Percentiles rank a stretch among this genome's conserved stretches.
Evolutionary conservation across 176 grass and related monocot genomes (phyloP).

Genomic region (Ananas comosus): DNA sequence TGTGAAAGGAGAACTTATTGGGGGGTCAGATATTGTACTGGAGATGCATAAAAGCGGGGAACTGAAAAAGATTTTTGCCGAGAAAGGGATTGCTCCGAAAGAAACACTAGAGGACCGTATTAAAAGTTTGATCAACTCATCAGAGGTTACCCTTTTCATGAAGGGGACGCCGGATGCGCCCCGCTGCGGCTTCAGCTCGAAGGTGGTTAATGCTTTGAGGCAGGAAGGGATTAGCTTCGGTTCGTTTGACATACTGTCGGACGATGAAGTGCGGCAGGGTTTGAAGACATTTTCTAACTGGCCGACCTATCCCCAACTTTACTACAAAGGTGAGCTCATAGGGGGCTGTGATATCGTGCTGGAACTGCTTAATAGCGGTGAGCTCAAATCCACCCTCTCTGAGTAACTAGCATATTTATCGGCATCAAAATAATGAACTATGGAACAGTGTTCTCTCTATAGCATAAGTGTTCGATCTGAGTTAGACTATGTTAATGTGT

Average conservation of each 20-base stretch:
- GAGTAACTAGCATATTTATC: conserved; percentile 20
- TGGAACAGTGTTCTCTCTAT: conserved; percentile 1
- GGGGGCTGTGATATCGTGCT: conserved; percentile 91
- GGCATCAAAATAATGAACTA: not conserved
- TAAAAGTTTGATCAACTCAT: conserved; percentile 41
- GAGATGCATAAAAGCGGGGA: conserved; percentile 98
- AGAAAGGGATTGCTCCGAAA: conserved; percentile 43
- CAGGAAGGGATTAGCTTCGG: conserved; percentile 62
- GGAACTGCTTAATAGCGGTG: conserved; percentile 60
- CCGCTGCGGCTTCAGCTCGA: conserved; percentile 75
- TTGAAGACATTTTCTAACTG: conserved; percentile 88
- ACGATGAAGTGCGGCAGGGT: conserved; percentile 81
- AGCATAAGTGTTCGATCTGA: conserved; percentile 4
- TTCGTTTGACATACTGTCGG: conserved; percentile 73
- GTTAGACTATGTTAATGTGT: conserved; percentile 25
- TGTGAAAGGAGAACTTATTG: conserved; percentile 82
- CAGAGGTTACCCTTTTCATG: conserved; percentile 87
- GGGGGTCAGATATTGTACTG: conserved; percentile 77
- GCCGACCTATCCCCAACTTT: conserved; percentile 95
- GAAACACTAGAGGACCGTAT: conserved; percentile 49
- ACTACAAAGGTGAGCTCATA: conserved; percentile 86
- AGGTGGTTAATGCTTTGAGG: conserved; percentile 75
- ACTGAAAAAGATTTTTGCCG: conserved; percentile 59
- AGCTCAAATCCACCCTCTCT: conserved; percentile 60
- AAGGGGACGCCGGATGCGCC: conserved; percentile 82